These are phyloP conservation scores for Purpureocillium lavendulum DNA, from an alignment of 2,329 filamentous ascomycete genomes.

Conservation along the genomic window DNA sequence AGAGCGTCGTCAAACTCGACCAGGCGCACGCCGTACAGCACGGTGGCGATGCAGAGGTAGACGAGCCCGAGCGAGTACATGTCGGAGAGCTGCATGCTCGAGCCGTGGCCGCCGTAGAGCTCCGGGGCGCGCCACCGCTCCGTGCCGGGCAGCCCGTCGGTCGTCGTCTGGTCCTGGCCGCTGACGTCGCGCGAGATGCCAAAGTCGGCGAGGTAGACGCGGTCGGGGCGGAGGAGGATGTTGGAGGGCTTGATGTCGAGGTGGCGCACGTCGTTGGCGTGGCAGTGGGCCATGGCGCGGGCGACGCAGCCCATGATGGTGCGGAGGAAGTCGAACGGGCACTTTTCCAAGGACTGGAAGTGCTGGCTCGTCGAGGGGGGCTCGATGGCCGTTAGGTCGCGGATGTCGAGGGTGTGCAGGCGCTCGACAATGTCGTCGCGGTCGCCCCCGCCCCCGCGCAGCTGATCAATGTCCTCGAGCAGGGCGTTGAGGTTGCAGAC, in stretches of 20 bases:
- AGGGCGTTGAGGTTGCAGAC: slow-evolving; percentile 34
- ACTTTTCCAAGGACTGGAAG: slow-evolving; percentile 15
- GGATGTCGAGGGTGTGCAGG: slow-evolving; percentile 28
- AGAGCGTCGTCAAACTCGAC: slow-evolving; percentile 30
- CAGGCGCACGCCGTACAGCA: slow-evolving; percentile 30
- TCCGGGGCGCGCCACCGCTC: slow-evolving; percentile 38
- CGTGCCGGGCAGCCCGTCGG: slow-evolving; percentile 30
- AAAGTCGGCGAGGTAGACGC: slow-evolving; percentile 41
- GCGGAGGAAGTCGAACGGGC: slow-evolving; percentile 32
- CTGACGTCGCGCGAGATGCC: slow-evolving; percentile 39
- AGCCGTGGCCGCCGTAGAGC: slow-evolving; percentile 24
- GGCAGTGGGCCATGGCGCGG: slow-evolving; percentile 32
- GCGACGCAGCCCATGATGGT: slow-evolving; percentile 35
- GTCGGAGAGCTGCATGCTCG: slow-evolving; percentile 38
- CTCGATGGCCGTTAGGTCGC: slow-evolving; percentile 26
- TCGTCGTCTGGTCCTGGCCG: slow-evolving; percentile 35
- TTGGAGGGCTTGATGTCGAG: slow-evolving; percentile 40
- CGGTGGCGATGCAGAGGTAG: slow-evolving; percentile 33
- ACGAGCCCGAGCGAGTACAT: slow-evolving; percentile 40
- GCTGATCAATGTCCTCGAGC: slow-evolving; percentile 32
- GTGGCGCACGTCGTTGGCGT: slow-evolving; percentile 33
- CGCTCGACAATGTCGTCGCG: slow-evolving; percentile 30
- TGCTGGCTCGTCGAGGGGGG: slow-evolving; percentile 11
- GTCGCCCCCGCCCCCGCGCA: slow-evolving; percentile 28
- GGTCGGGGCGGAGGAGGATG: slow-evolving; percentile 33